Conservation (phyloP, 768 basidiomycete species). For the Boletus sp. region DNA sequence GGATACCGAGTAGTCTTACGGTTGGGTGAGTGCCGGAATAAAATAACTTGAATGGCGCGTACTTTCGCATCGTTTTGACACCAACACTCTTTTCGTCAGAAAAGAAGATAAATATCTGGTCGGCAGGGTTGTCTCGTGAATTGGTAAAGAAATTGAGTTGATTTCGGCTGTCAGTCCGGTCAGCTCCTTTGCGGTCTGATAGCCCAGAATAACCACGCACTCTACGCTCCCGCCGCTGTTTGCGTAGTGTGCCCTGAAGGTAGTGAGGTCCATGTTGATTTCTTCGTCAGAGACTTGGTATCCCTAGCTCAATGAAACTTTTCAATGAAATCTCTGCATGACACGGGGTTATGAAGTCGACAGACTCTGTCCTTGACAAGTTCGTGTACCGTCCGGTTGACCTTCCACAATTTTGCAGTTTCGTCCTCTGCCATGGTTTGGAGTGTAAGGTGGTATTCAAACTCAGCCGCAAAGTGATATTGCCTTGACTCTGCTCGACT, state of each 20-base stretch:
- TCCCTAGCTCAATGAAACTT: conserved; percentile 50
- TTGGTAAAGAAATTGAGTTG: conserved; percentile 90
- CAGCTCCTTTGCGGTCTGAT: conserved; percentile 8
- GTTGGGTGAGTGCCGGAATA: conserved; percentile 8
- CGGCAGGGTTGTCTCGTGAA: conserved; percentile 55
- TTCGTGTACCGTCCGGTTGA: conserved; percentile 94
- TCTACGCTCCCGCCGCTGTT: conserved; percentile 75
- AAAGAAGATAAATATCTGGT: conserved; percentile 93
- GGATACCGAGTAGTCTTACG: conserved; percentile 74
- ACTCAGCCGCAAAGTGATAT: conserved; percentile 45
- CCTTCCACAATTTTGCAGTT: conserved; percentile 89
- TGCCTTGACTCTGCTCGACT: conserved; percentile 4
- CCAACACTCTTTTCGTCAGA: conserved; percentile 95
- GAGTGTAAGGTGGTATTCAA: conserved; percentile 39
- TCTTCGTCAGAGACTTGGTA: conserved; percentile 94
- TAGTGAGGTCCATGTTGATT: conserved; percentile 79
- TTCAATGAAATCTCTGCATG: conserved; percentile 16
- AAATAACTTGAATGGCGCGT: conserved; percentile 24
- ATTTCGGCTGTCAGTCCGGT: conserved; percentile 56
- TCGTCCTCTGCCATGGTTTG: conserved; percentile 72
- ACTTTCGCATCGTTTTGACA: conserved; percentile 98
- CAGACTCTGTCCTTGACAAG: conserved; percentile 89
- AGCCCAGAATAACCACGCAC: conserved; percentile 46
- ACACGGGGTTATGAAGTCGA: conserved; percentile 11
- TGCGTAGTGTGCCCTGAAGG: conserved; percentile 73